phyloP scores from a whole-genome alignment of 805 yeast species.

The Blastobotrys americana region DNA sequence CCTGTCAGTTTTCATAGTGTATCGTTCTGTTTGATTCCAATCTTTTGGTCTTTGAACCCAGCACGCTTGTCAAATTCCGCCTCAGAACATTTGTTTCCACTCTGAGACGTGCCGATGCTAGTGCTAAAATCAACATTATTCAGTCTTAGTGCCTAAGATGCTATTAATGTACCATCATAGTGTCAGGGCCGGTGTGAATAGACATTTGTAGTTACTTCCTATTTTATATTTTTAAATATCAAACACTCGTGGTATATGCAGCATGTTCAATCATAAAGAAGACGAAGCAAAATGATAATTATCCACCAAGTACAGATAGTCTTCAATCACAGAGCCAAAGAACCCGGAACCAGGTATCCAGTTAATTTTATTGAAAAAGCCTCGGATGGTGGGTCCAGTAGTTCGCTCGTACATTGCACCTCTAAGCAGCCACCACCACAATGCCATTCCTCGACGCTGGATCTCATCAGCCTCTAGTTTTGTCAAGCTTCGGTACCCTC shows the following conservation, averaged over 20 bases:
- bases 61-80: conserved; percentile 28
- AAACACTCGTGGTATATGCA: too few species aligned
- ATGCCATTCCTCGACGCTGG: conserved; percentile 21
- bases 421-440: conserved; percentile 37
- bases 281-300: conserved; percentile 31
- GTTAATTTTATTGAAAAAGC: conserved; percentile 21
- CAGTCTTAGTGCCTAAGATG: conserved; percentile 28
- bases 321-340: conserved; percentile 30
- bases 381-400: conserved; percentile 28
- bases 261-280: conserved; percentile 11
- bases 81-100: conserved; percentile 9
- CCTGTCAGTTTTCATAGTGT: too few species aligned
- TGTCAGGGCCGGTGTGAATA: conserved; percentile 15
- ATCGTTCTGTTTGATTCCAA: too few species aligned
- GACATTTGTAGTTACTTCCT: conserved; percentile 1
- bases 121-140: conserved; percentile 21
- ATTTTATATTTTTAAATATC: too few species aligned
- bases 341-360: conserved; percentile 30
- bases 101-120: conserved; percentile 25
- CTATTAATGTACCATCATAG: not conserved
- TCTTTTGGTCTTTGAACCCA: too few species aligned
- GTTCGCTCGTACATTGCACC: conserved; percentile 32
- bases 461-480: conserved; percentile 30
- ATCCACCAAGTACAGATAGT: conserved; percentile 34
- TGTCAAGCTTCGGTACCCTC: conserved; percentile 23